Conservation (phyloP, 2,329 filamentous ascomycete species). For the Stemphylium beticola region DNA sequence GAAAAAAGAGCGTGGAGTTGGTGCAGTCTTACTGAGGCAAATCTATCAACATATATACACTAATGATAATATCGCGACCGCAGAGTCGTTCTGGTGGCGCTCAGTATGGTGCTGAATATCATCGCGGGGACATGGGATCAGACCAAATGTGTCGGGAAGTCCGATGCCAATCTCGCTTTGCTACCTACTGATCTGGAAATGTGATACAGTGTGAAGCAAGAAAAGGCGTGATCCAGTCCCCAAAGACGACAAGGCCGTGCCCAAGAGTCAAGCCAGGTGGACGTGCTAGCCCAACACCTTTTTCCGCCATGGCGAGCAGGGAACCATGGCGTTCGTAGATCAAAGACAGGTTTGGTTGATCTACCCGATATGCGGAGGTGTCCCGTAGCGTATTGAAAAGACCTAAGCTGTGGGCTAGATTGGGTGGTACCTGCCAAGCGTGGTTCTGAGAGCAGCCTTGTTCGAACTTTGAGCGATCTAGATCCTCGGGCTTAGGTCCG, state of each 20-base stretch:
- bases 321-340: not conserved
- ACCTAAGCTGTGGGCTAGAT: not conserved
- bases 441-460: not conserved
- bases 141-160: not conserved
- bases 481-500: not conserved
- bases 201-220: not conserved
- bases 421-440: constrained; percentile 1
- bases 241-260: not conserved
- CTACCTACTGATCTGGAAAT: not conserved
- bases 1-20: not conserved
- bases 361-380: not conserved
- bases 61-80: not conserved
- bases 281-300: not conserved
- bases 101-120: not conserved
- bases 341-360: not conserved
- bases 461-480: not conserved
- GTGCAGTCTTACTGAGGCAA: not conserved
- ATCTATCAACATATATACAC: not conserved
- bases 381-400: constrained; percentile 1
- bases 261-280: not conserved
- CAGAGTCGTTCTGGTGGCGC: not conserved
- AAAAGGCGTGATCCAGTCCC: not conserved
- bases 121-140: not conserved
- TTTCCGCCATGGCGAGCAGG: not conserved
- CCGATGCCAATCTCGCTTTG: not conserved